Percentiles rank a stretch among this genome's conserved stretches.
Conservation (phyloP, 768 basidiomycete species). For the Amanita fuliginea region DNA sequence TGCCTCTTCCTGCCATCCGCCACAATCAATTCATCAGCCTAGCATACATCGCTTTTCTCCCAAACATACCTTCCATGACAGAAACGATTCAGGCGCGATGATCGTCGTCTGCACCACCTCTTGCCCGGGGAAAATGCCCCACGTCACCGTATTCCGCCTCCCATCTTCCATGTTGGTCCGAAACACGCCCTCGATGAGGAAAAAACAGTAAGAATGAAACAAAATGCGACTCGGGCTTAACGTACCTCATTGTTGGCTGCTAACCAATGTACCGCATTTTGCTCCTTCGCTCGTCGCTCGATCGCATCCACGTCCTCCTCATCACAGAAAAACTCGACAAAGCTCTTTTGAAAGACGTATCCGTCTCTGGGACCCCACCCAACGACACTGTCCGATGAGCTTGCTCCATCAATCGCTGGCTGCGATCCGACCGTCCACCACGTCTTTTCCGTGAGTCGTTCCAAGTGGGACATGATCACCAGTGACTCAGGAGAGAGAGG, state of each 20-base stretch:
- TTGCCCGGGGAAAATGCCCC: slow-evolving; percentile 97
- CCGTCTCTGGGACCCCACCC: slow-evolving; percentile 93
- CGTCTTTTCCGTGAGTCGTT: slow-evolving; percentile 61
- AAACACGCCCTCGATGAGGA: slow-evolving; percentile 51
- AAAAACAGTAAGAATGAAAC: not conserved
- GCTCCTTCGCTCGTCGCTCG: slow-evolving; percentile 35
- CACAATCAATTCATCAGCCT: not conserved
- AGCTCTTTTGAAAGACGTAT: slow-evolving; percentile 95
- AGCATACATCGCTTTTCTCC: not conserved
- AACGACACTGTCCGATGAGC: slow-evolving; percentile 64
- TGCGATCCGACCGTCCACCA: slow-evolving; percentile 99
- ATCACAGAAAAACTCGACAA: slow-evolving; percentile 92
- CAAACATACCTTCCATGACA: slow-evolving; percentile 80
- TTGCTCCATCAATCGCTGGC: slow-evolving; percentile 78
- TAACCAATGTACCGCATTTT: slow-evolving; percentile 74
- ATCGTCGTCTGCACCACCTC: slow-evolving; percentile 95
- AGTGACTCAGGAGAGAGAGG: slow-evolving; percentile 76
- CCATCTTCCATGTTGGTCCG: slow-evolving; percentile 70
- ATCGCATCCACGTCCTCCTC: slow-evolving; percentile 35
- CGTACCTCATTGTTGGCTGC: slow-evolving; percentile 71
- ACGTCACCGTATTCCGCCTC: slow-evolving; percentile 90
- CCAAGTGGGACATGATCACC: slow-evolving; percentile 68
- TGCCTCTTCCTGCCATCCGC: slow-evolving; percentile 68
- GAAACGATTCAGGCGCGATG: slow-evolving; percentile 89
- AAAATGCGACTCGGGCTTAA: slow-evolving; percentile 5